phyloP scores from a whole-genome alignment of 305 asterid genomes.

The Fraxinus dipetala region DNA sequence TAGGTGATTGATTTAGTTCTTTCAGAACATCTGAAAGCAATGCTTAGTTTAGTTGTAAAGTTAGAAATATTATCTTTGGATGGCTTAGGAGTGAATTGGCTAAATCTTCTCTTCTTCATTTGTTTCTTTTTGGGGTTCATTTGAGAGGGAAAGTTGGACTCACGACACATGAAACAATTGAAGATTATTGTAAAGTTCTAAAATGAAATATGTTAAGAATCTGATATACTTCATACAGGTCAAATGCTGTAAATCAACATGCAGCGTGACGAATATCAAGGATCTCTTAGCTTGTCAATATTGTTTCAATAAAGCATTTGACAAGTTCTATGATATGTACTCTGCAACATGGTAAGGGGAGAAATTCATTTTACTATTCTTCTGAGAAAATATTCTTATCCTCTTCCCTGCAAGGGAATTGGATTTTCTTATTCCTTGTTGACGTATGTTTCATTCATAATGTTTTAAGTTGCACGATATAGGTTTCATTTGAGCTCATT shows the following conservation, averaged over 20 bases:
- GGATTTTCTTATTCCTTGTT: background rate
- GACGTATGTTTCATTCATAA: background rate
- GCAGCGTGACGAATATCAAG: conserved; percentile 65
- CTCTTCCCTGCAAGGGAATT: background rate
- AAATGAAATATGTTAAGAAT: background rate
- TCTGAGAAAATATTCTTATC: background rate
- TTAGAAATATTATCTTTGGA: background rate
- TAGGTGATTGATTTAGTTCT: background rate
- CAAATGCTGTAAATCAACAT: conserved; percentile 80
- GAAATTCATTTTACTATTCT: background rate
- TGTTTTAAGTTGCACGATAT: background rate
- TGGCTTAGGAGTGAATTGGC: background rate
- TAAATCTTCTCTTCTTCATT: background rate
- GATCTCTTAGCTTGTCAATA: conserved; percentile 75
- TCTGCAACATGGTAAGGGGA: conserved; percentile 69
- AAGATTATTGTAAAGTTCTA: background rate
- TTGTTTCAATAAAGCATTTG: conserved; percentile 77
- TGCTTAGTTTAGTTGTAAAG: background rate
- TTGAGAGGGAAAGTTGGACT: background rate
- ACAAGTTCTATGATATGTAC: conserved; percentile 83
- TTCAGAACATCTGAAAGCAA: background rate
- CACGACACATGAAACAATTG: background rate
- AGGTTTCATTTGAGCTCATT: background rate
- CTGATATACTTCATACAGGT: conserved; percentile 41
- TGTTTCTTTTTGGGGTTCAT: background rate